Evolutionary conservation across 139 green algal species (phyloP).

Genomic region (Mesostigma viride): DNA sequence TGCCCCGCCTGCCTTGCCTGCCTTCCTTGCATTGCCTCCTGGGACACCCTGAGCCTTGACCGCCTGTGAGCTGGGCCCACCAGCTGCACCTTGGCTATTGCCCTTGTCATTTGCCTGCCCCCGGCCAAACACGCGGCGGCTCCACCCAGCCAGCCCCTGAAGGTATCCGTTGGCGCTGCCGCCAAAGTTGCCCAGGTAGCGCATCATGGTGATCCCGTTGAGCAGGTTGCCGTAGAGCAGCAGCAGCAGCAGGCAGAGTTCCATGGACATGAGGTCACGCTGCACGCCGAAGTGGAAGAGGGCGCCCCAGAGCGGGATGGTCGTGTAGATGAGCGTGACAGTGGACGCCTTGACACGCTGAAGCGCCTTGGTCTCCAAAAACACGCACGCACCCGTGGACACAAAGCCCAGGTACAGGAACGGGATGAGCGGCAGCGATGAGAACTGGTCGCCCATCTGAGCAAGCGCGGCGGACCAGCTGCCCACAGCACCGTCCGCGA

Average conservation of each 20-base stretch:
- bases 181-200: background rate
- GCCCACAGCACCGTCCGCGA: too few species aligned
- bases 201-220: background rate
- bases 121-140: background rate
- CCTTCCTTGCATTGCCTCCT: background rate
- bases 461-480: too few species aligned
- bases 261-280: background rate
- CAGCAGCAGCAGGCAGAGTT: background rate
- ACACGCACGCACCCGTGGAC: slow-evolving; percentile 17
- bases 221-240: background rate
- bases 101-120: background rate
- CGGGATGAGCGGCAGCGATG: background rate
- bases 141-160: background rate
- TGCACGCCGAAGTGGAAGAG: slow-evolving; percentile 21
- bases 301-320: slow-evolving; percentile 26
- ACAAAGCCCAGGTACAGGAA: background rate
- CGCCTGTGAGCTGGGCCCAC: background rate
- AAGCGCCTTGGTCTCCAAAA: slow-evolving; percentile 23
- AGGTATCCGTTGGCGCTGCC: too few species aligned
- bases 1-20: background rate
- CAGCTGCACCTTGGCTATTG: background rate
- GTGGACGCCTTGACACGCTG: slow-evolving; percentile 15
- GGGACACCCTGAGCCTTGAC: background rate
- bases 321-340: slow-evolving; percentile 26
- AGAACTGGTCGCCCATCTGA: too few species aligned